Conservation (phyloP, 768 basidiomycete species). For the Hemileccinum rubropunctum region DNA sequence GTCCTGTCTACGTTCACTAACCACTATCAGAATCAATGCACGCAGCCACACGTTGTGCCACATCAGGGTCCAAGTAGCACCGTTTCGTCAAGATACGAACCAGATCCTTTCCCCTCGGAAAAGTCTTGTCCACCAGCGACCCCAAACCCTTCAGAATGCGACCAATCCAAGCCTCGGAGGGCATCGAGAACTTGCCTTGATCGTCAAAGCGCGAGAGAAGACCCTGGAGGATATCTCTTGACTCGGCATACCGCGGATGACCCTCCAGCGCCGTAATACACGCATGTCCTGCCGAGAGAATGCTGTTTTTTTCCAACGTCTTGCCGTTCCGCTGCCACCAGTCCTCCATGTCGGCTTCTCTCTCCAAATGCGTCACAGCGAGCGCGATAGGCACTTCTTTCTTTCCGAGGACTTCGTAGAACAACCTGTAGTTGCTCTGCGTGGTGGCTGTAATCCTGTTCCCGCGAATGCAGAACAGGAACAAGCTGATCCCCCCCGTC, state of each 20-base stretch:
- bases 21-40: constrained; percentile 16
- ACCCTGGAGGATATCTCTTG: constrained; percentile 23
- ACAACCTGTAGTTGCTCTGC: constrained; percentile 24
- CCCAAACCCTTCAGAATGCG: constrained; percentile 22
- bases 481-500: constrained; percentile 37
- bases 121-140: constrained; percentile 17
- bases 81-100: constrained; percentile 26
- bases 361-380: constrained; percentile 40
- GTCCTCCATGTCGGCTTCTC: constrained; percentile 30
- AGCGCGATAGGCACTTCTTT: constrained; percentile 38
- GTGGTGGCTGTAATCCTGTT: constrained; percentile 32
- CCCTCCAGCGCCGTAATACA: constrained; percentile 29
- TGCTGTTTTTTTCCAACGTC: constrained; percentile 17
- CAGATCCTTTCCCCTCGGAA: constrained; percentile 25
- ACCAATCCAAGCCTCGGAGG: constrained; percentile 27
- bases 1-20: not conserved
- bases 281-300: constrained; percentile 28
- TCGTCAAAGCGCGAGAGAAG: constrained; percentile 20
- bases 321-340: constrained; percentile 31
- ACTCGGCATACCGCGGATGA: constrained; percentile 29
- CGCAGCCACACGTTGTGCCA: constrained; percentile 20
- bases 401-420: constrained; percentile 28
- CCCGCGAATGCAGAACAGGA: constrained; percentile 40
- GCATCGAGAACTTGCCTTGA: constrained; percentile 31
- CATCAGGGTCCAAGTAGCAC: constrained; percentile 21